Base-by-base conservation (phyloP, 2,329 filamentous ascomycete genomes). In the Aureobasidium sp. region DNA sequence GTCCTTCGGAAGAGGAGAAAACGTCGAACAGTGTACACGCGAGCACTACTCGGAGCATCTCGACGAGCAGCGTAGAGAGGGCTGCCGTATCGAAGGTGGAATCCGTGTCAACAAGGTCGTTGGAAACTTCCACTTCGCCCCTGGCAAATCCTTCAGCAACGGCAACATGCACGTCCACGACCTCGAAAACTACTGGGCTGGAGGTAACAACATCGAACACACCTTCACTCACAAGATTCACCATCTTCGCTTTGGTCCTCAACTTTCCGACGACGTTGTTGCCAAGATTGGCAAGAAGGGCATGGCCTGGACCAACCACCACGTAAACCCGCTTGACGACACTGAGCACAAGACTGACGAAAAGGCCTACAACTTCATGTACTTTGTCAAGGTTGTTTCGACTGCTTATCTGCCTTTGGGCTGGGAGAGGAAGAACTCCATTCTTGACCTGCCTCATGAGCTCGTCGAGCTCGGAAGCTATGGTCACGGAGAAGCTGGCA, bases 101-200 rank as follows among this genome's bases (percentile, higher is more conserved):
- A 84, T 99, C 68, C 89, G 90, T 52, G 95, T 99, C 67, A 99
- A 99, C 82, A 99, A 99, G 79, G 94, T 99, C 29, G 84, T 99
- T 61, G 94, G 94, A 62, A 99, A 99, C 80, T 99, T 99, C 83
- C 94, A 99, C 76, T 88, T 99, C 69, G 94, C 95, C 0, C 94
- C 94, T 1, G 94, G 94, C 69, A 90, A 93, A 76, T 93, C 88
- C 74, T 97, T 97, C 83, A 96, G 89, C 75, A 96, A 90, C 71
- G 91, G 91, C 68, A 96, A 96, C 78, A 88, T 97, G 85, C 94
- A 99, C 77, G 90, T 97, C 22, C 94, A 99, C 79, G 95, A 99
- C 72, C 81, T 99, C 66, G 91, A 96, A 76, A 96, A 94, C 79
- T 99, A 96, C 82, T 89, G 91, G 79, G 87, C 93, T 66, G 83